Evolutionary conservation across 208 protist species (phyloP).

Genomic region (Naegleria fowleri): DNA sequence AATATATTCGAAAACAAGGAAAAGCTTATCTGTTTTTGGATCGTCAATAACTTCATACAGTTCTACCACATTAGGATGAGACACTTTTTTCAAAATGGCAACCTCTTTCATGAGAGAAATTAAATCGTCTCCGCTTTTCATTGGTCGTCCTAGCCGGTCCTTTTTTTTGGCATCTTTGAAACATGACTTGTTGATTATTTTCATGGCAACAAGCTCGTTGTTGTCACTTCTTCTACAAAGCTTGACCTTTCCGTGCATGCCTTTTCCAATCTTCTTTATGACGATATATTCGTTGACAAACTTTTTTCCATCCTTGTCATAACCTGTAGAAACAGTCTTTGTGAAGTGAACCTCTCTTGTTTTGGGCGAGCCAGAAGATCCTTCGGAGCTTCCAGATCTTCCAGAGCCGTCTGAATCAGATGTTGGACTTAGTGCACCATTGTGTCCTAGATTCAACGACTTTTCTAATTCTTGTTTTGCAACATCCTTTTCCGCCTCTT

Average conservation of each 20-base stretch:
- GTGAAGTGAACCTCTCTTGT: not conserved
- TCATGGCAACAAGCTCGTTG: not conserved
- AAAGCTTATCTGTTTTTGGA: constrained; percentile 69
- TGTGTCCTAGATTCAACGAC: not conserved
- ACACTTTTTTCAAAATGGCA: constrained; percentile 88
- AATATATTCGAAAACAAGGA: constrained; percentile 61
- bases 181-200: constrained; percentile 10
- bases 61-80: constrained; percentile 86
- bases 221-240: not conserved
- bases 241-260: constrained; percentile 12
- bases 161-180: not conserved
- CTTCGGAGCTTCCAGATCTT: not conserved
- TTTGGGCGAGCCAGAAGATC: not conserved
- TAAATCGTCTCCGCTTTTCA: constrained; percentile 28
- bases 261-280: not conserved
- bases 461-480: not conserved
- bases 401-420: not conserved
- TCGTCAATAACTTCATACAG: constrained; percentile 92
- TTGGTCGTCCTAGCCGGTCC: not conserved
- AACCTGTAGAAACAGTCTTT: not conserved
- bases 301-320: constrained; percentile 8
- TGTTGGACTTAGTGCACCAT: not conserved
- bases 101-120: constrained; percentile 83
- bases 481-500: not conserved
- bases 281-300: constrained; percentile 2